Percentiles rank a stretch among this genome's conserved stretches.
Conservation (phyloP, 83 land plant genomes). For the Diphasiastrum complanatum region DNA sequence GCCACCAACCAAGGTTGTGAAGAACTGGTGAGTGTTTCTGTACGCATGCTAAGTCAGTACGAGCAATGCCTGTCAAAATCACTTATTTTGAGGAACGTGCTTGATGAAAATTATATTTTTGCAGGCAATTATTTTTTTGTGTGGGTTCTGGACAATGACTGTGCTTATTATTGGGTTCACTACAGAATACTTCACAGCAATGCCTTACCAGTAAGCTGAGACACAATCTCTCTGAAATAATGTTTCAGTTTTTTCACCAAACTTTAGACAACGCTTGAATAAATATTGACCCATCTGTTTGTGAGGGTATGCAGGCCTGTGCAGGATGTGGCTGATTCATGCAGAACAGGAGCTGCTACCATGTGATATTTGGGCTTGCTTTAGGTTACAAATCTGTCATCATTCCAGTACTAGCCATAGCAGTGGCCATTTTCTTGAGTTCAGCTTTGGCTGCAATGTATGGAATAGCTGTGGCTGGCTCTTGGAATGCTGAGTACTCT, state of each 20-base stretch:
- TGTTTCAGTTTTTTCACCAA: neutral
- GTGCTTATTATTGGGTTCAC: slow-evolving; percentile 67
- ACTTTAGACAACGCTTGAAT: neutral
- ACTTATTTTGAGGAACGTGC: neutral
- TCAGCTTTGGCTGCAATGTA: slow-evolving; percentile 71
- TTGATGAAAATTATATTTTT: neutral
- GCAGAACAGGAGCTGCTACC: slow-evolving; percentile 77
- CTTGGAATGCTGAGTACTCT: slow-evolving; percentile 84
- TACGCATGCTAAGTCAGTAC: neutral
- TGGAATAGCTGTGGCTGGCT: slow-evolving; percentile 78
- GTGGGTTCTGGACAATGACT: slow-evolving; percentile 73
- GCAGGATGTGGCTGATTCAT: slow-evolving; percentile 73
- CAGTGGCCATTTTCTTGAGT: slow-evolving; percentile 61
- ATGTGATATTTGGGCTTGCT: slow-evolving; percentile 75
- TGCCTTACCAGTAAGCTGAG: slow-evolving; percentile 55
- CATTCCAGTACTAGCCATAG: slow-evolving; percentile 68
- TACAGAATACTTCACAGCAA: slow-evolving; percentile 78
- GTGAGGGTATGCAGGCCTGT: slow-evolving; percentile 51
- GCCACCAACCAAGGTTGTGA: slow-evolving; percentile 44
- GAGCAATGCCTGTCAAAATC: neutral
- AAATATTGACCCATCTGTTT: neutral
- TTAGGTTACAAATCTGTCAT: slow-evolving; percentile 78
- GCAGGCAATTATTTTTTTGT: slow-evolving; percentile 69
- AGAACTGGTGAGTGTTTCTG: slow-evolving; percentile 46
- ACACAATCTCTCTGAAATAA: neutral